A percentile compares a stretch with the other conserved stretches of the same genome.
These are phyloP conservation scores for Tagetes erecta DNA, from an alignment of 129 eudicot species.

Conservation along the genomic window DNA sequence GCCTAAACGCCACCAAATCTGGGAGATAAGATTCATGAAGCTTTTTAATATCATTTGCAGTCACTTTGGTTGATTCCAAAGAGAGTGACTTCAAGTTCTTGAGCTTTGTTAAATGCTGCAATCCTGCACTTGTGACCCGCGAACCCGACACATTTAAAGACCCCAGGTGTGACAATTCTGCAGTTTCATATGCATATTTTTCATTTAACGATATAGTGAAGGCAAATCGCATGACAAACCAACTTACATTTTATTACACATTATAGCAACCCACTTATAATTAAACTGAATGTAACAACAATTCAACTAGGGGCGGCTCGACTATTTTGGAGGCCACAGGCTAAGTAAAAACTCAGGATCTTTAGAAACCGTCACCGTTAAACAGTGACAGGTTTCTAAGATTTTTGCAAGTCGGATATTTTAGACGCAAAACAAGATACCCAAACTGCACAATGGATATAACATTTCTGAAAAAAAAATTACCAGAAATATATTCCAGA, in stretches of 20 bases:
- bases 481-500: constrained; percentile 89
- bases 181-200: constrained; percentile 9
- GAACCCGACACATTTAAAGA: constrained; percentile 83
- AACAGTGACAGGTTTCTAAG: no score
- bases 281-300: background rate
- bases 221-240: background rate
- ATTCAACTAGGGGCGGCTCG: no score
- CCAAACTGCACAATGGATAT: no score
- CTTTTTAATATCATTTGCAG: constrained; percentile 76
- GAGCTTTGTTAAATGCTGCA: constrained; percentile 62
- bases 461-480: background rate
- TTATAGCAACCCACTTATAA: background rate
- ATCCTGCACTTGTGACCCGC: constrained; percentile 72
- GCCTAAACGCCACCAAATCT: constrained; percentile 69
- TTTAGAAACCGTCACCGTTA: no score
- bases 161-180: constrained; percentile 80
- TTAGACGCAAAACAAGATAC: no score
- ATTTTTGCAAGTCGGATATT: no score
- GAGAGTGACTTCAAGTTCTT: constrained; percentile 77
- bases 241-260: background rate
- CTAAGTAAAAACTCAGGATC: no score
- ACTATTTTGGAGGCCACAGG: no score
- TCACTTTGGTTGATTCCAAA: constrained; percentile 91
- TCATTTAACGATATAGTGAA: background rate
- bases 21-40: constrained; percentile 75